Evolutionary conservation across 75 land plant genomes (phyloP), one percentile per base, ranked within the genome.

Genomic region (Adiantum capillusveneris): DNA sequence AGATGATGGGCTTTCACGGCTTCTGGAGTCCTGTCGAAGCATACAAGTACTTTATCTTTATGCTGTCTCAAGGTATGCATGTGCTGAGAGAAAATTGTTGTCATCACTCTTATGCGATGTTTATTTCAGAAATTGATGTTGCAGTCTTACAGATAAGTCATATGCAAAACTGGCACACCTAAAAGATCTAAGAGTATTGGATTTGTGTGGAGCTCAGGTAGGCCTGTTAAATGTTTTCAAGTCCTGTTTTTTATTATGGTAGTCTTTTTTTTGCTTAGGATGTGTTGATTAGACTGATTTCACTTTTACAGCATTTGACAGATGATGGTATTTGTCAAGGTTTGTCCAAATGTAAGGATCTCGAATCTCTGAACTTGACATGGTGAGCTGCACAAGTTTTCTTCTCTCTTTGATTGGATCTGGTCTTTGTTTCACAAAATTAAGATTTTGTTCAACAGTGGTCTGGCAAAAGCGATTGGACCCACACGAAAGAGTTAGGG

Each of bases 311-410:
- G 97, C 82, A 76, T 70, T 64, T 92, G 14, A 61, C 84, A 50
- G 94, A 92, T 62, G 44, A 68, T 42, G 76, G 89, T 67, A 62
- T 92, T 74, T 53, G 60, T 27, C 26, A 70, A 18, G 52, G 88
- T 31, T 75, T 86, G 34, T 66, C 75, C 18, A 63, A 66, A 54
- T 84, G 76, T 62, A 66, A 56, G 57, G 62, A 63, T 17, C 63
- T 92, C 34, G 67, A 79, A 44, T 60, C 31, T 6, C 65, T 92
- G 49, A 85, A 92, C 67, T 42, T 92, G 48, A 92, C 97, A 17
- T 79, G 93, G 97, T 91, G 37, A 34, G 25, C 52, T 21, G 52
- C 25, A 25, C 7, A 50, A 50, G 11, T 21, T 12, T 20, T n/a
- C n/a, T n/a, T n/a, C n/a, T n/a, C n/a, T n/a, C n/a, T n/a, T n/a